A percentile compares a stretch with the other conserved stretches of the same genome.
These are phyloP conservation scores for Endocalyx cinctus DNA, from an alignment of 2,329 filamentous ascomycete genomes.

Conservation along the genomic window DNA sequence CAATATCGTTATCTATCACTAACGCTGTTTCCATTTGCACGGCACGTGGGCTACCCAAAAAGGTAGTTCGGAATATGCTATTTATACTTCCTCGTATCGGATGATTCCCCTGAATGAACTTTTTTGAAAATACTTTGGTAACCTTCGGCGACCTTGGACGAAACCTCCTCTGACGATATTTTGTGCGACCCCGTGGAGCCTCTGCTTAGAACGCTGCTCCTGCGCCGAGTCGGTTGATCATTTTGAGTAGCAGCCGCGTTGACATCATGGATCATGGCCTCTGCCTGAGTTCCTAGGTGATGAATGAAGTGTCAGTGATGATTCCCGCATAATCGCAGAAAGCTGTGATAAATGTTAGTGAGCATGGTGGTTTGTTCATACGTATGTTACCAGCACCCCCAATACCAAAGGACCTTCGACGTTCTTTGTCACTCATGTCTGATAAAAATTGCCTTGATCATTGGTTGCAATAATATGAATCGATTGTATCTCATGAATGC, in stretches of 20 bases:
- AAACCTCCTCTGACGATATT: no score
- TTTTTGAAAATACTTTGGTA: no score
- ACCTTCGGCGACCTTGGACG: no score
- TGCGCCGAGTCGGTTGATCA: conserved; percentile 15
- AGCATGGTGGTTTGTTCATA: conserved; percentile 7
- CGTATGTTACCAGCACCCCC: conserved; percentile 26
- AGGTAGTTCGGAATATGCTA: no score
- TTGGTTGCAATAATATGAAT: neutral
- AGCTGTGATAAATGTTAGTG: neutral
- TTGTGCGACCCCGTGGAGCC: no score
- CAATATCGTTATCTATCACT: no score
- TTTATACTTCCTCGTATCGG: no score
- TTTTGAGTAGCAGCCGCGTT: no score
- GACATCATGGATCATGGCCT: conserved; percentile 17
- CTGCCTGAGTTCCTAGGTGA: conserved; percentile 18
- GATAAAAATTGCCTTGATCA: neutral
- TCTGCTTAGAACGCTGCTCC: conserved; percentile 11
- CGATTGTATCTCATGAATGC: conserved; percentile 1
- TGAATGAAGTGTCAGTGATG: neutral
- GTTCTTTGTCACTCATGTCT: conserved; percentile 8
- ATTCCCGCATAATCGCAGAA: no score
- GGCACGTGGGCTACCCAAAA: no score
- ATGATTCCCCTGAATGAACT: no score
- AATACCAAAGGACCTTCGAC: conserved; percentile 23
- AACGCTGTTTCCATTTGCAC: no score